Base-by-base conservation (phyloP, 2,329 filamentous ascomycete species). In the Fusarium hainanense region DNA sequence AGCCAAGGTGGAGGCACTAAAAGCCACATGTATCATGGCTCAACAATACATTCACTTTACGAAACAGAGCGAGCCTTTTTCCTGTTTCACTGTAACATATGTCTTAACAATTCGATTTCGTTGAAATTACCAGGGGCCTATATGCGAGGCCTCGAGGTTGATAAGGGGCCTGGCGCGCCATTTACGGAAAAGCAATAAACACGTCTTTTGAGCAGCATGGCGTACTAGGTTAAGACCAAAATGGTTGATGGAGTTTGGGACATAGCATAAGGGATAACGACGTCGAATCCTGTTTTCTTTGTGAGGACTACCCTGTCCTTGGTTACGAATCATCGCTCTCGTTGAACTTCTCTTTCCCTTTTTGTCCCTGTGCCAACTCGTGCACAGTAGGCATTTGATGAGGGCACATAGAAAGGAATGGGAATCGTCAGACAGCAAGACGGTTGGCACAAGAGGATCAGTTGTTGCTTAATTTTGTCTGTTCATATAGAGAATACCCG, bases 1-100 rank as follows among this genome's bases (percentile, higher is more conserved):
- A 82, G 73, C 86, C 86, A 16, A 82, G 83, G 61, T 88, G 86
- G 86, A 81, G 84, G 55, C 80, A 71, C 56, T 79, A 34, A 72
- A 32, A 37, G 27, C 18, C 21, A n/a, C 12, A 46, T 23, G 20
- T 42, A 37, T 14, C n/a, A 40, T 43, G 43, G 49, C 56, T 40
- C 50, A 56, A 21, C 52, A 62, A 43, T 40, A 70, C 58, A 46
- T 58, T 65, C 51, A 54, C 69, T 62, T 64, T 68, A 57, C 16
- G 56, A 59, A 52, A 58, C 41, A 63, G 63, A 60, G 62, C 37
- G 56, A 52, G 46, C 37, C 28, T 56, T 66, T 42, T 44, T 58
- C 50, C 62, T 69, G 63, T 65, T 62, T 54, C 40, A 46, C 50
- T 72, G 63, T 70, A 72, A 63, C 51, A 73, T 61, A 66, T 64